Base-by-base conservation (phyloP, 306 rosid genomes). In the Trifolium dubium region DNA sequence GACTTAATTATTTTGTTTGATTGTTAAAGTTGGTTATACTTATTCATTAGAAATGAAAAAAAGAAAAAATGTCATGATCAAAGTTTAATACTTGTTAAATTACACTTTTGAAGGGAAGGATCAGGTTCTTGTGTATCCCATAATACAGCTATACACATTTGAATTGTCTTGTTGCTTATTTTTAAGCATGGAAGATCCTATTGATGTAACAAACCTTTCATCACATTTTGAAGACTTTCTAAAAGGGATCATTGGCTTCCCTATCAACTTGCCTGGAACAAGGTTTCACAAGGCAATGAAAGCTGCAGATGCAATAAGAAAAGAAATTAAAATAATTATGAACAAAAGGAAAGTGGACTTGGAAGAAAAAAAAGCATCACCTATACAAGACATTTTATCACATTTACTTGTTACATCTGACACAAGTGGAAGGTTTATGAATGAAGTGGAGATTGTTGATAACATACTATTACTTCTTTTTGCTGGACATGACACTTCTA, bases 401-500 rank as follows among this genome's bases (percentile, higher is more conserved):
- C 71, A 81, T 46, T 70, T 84, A 80, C 79, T 84, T 59, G 71
- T 78, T 18, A 81, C 85, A 59, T 17, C 79, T 59, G 88, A 84
- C 50, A 0, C 73, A 67, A 81, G 0, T 76, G 88, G 83, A 54
- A 84, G 63, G 35, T 84, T 81, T 71, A 5, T 84, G 76, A 70
- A 68, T 3, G 83, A 84, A 69, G 72, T 15, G 73, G 88, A 81
- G 79, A 81, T 84, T 46, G 66, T 77, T 17, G 88, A 84, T 66
- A 74, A 81, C 83, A 77, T 81, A 60, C 63, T 84, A 23, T 66
- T 77, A 1, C 80, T 84, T 11, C 81, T 84, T 64, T 84, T 84
- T 31, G 88, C 88, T 2, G 88, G 88, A 10, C 81, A 81, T 15
- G 88, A 84, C 12, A 84, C 88, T 60, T 34, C 85, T 29, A 81